Conservation (phyloP, 805 yeast species). For the Torulaspora microellipsoides region DNA sequence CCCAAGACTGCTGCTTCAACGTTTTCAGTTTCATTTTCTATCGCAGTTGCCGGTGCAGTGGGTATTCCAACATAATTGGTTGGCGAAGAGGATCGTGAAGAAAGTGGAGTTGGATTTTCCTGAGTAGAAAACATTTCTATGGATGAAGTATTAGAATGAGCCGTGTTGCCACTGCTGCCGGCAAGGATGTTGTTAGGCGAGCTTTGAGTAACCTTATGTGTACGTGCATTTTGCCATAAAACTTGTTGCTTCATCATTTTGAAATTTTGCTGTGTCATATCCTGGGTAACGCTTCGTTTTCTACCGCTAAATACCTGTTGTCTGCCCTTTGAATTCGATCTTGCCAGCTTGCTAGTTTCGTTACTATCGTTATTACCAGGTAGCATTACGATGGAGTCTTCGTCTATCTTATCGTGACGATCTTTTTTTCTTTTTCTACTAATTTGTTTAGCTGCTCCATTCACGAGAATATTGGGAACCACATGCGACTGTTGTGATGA, state of each 20-base stretch:
- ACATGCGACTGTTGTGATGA: conserved; percentile 11
- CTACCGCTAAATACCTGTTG: not conserved
- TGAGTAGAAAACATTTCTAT: conserved; percentile 24
- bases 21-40: conserved; percentile 9
- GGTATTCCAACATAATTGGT: conserved; percentile 14
- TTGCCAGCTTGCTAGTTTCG: not conserved
- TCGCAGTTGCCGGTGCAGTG: conserved; percentile 14
- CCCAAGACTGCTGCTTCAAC: conserved; percentile 10
- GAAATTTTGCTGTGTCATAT: conserved; percentile 26
- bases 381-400: conserved; percentile 3
- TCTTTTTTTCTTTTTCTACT: conserved; percentile 9
- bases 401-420: not conserved
- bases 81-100: conserved; percentile 24
- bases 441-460: conserved; percentile 14
- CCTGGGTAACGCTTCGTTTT: conserved; percentile 24
- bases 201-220: conserved; percentile 4
- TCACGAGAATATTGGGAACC: conserved; percentile 19
- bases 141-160: conserved; percentile 22
- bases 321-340: not conserved
- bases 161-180: conserved; percentile 11
- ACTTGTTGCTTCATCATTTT: conserved; percentile 20
- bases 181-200: conserved; percentile 9
- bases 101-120: conserved; percentile 24
- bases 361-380: conserved; percentile 1
- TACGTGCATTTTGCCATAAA: conserved; percentile 16